phyloP scores from a whole-genome alignment of 2,329 filamentous ascomycete genomes.

The Talaromyces sp. region DNA sequence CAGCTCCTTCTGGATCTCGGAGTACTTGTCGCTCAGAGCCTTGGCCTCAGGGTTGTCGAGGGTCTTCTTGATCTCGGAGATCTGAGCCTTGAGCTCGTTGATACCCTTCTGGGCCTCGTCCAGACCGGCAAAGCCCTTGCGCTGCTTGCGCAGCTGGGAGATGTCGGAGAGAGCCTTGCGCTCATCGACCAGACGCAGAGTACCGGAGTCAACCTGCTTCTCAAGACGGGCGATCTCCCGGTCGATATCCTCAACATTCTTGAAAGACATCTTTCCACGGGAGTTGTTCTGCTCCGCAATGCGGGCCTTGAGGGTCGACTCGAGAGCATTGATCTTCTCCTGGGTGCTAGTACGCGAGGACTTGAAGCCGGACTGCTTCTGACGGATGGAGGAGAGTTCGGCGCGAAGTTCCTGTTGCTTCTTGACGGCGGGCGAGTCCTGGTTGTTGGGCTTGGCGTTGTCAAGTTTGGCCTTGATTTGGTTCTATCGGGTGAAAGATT shows the following conservation, averaged over 20 bases:
- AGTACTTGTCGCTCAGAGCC: conserved; percentile 84
- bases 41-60: conserved; percentile 91
- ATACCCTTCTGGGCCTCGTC: conserved; percentile 87
- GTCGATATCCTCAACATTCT: conserved; percentile 85
- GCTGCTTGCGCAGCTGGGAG: conserved; percentile 78
- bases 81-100: conserved; percentile 81
- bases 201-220: conserved; percentile 81
- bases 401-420: conserved; percentile 82
- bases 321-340: conserved; percentile 90
- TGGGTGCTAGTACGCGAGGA: conserved; percentile 73
- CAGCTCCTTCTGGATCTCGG: conserved; percentile 81
- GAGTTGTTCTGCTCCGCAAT: conserved; percentile 85
- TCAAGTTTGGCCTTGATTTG: conserved; percentile 88
- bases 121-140: conserved; percentile 86
- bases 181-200: conserved; percentile 96
- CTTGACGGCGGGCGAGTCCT: conserved; percentile 78
- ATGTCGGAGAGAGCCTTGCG: conserved; percentile 89
- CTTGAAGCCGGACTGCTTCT: conserved; percentile 88
- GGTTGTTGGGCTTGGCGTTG: conserved; percentile 76
- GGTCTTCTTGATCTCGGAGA: conserved; percentile 83
- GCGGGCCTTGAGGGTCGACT: conserved; percentile 83
- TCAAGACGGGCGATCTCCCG: conserved; percentile 78
- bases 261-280: conserved; percentile 79
- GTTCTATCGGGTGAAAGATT: conserved; percentile 65
- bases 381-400: conserved; percentile 80